These are phyloP conservation scores for Eustoma russellianum DNA, from an alignment of 257 asterid genomes.

Conservation along the genomic window DNA sequence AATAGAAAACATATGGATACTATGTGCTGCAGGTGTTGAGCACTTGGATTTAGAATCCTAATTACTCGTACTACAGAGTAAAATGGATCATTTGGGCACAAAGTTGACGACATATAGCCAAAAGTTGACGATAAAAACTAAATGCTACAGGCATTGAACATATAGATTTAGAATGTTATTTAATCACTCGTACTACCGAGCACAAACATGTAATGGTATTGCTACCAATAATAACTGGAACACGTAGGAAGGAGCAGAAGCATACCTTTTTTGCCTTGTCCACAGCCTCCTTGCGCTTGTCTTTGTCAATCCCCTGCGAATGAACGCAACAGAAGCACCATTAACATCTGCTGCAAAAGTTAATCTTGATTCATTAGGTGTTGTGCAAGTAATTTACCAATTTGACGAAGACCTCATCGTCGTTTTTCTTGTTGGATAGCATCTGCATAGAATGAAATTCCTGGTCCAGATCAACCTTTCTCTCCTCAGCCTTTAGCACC, in stretches of 20 bases:
- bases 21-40: no score
- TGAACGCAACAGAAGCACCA: not conserved
- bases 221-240: no score
- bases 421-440: conserved; percentile 57
- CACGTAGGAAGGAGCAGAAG: not conserved
- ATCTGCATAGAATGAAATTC: conserved; percentile 59
- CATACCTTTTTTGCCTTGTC: conserved; percentile 59
- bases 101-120: no score
- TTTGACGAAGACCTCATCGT: conserved; percentile 51
- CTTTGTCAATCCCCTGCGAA: conserved; percentile 49
- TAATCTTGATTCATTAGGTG: not conserved
- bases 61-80: no score
- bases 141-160: no score
- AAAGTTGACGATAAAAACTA: no score
- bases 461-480: conserved; percentile 54
- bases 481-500: conserved; percentile 44
- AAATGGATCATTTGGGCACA: no score
- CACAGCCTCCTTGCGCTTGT: conserved; percentile 47
- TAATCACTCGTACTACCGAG: no score
- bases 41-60: no score
- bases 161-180: no score
- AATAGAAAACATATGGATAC: no score
- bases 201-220: no score
- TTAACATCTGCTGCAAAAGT: not conserved
- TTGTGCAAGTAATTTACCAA: conserved; percentile 26